A percentile compares a stretch with the other conserved stretches of the same genome.
Evolutionary conservation across 306 rosid genomes (phyloP).

Genomic region (Prunus mira): DNA sequence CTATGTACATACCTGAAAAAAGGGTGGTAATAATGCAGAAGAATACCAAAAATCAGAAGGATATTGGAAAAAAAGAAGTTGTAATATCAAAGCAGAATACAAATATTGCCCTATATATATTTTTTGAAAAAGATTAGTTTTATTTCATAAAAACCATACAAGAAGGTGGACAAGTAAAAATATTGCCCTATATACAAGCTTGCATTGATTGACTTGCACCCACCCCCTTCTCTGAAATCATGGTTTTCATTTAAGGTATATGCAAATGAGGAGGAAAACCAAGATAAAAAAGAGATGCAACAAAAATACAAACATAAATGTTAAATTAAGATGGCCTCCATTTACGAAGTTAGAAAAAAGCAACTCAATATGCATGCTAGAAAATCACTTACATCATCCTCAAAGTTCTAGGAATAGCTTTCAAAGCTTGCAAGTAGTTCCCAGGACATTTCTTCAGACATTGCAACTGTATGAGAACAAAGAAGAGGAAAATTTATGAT

Average conservation of each 20-base stretch:
- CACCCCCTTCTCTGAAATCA: no score
- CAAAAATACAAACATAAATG: background rate
- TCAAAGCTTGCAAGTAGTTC: slow-evolving; percentile 82
- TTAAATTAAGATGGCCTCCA: background rate
- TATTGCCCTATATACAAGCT: background rate
- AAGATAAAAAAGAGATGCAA: no score
- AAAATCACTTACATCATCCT: slow-evolving; percentile 83
- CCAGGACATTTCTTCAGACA: slow-evolving; percentile 77
- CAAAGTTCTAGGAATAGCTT: slow-evolving; percentile 87
- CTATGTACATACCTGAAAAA: slow-evolving; percentile 86
- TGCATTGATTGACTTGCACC: background rate
- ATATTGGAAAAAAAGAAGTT: no score
- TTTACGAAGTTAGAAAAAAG: background rate
- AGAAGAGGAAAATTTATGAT: background rate
- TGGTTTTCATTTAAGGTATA: no score
- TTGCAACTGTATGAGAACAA: slow-evolving; percentile 63
- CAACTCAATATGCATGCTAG: slow-evolving; percentile 1
- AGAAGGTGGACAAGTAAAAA: no score
- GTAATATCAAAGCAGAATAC: background rate
- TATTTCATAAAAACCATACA: no score
- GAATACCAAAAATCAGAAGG: background rate
- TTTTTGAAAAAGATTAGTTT: no score
- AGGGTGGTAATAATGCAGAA: background rate
- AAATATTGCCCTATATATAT: no score
- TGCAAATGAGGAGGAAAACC: no score